A percentile compares a stretch with the other conserved stretches of the same genome.
These are phyloP conservation scores for Neurospora sp. DNA, from an alignment of 2,329 filamentous ascomycete species.

Conservation along the genomic window DNA sequence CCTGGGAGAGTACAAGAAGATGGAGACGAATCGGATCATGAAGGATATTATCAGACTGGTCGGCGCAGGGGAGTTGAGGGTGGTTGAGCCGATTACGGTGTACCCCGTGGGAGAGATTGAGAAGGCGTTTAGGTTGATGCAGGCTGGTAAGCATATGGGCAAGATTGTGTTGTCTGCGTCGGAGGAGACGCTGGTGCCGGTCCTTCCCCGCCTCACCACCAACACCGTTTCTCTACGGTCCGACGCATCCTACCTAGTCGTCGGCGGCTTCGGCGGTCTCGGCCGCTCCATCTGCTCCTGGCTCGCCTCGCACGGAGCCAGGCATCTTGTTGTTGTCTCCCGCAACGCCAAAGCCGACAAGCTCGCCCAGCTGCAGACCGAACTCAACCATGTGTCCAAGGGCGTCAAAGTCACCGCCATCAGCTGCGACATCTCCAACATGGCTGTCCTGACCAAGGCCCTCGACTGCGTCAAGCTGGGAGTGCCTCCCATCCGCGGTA, in stretches of 20 bases:
- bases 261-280: slow-evolving; percentile 26
- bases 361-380: slow-evolving; percentile 11
- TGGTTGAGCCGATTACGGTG: slow-evolving; percentile 19
- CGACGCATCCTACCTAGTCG: slow-evolving; percentile 23
- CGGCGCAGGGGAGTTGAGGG: slow-evolving; percentile 15
- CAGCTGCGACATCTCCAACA: slow-evolving; percentile 21
- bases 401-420: slow-evolving; percentile 18
- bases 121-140: slow-evolving; percentile 33
- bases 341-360: slow-evolving; percentile 17
- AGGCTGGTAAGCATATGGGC: slow-evolving; percentile 32
- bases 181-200: slow-evolving; percentile 13
- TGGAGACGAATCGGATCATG: slow-evolving; percentile 12
- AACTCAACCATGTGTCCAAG: slow-evolving; percentile 12
- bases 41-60: slow-evolving; percentile 17
- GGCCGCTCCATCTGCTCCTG: slow-evolving; percentile 21
- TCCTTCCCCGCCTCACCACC: neutral
- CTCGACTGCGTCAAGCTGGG: slow-evolving; percentile 11
- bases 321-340: slow-evolving; percentile 21
- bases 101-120: slow-evolving; percentile 21
- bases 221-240: slow-evolving; percentile 4
- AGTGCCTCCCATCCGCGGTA: slow-evolving; percentile 25
- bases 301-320: slow-evolving; percentile 22
- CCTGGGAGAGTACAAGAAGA: slow-evolving; percentile 9
- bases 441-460: slow-evolving; percentile 19
- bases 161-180: slow-evolving; percentile 29